Conservation (phyloP, 2,329 filamentous ascomycete species). For the Ophiostoma tasmaniense region DNA sequence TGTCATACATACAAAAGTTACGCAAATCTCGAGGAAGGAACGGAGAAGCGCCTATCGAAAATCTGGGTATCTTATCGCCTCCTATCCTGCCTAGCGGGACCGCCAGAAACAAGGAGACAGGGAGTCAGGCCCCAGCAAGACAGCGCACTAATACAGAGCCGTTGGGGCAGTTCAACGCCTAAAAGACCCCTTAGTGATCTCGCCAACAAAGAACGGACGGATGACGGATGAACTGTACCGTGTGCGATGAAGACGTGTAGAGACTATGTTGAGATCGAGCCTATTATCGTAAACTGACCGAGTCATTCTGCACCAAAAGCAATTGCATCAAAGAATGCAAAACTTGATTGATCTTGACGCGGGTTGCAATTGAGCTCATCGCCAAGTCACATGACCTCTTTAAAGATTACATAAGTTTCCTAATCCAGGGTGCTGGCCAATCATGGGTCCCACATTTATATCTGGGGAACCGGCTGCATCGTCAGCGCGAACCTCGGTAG, state of each 20-base stretch:
- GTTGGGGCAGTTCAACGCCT: neutral
- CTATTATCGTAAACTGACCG: neutral
- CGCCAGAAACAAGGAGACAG: neutral
- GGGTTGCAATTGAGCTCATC: neutral
- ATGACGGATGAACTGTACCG: neutral
- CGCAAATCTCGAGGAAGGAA: constrained; percentile 3
- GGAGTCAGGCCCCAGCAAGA: too few species aligned
- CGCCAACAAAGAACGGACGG: neutral
- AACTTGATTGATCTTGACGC: neutral
- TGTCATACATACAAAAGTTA: neutral
- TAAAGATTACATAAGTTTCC: neutral
- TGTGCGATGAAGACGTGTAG: neutral
- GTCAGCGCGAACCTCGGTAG: neutral
- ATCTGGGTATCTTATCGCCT: constrained; percentile 6
- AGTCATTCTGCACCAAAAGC: neutral
- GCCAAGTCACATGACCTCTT: neutral
- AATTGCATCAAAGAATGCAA: neutral
- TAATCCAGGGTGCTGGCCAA: neutral
- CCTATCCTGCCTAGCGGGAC: neutral
- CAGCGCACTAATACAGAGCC: neutral
- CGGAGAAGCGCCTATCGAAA: neutral
- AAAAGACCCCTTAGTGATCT: neutral
- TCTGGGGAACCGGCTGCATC: neutral
- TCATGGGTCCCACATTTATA: neutral
- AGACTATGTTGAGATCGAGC: neutral